Conservation (phyloP, 331 rosid species). For the Pyracantha coccinea region DNA sequence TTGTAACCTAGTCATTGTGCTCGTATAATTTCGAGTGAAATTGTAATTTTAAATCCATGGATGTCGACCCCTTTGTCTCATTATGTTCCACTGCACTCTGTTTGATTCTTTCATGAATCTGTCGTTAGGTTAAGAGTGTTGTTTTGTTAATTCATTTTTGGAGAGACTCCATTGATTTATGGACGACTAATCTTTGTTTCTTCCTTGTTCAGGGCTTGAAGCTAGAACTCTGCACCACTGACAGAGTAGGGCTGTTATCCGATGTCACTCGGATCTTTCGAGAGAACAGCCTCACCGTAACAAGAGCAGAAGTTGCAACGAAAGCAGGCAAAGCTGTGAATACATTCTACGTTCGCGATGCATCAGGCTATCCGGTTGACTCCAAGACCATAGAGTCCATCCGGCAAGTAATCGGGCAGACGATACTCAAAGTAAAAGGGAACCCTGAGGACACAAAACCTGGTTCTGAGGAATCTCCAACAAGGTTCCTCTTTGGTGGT, state of each 20-base stretch:
- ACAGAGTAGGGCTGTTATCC: constrained; percentile 86
- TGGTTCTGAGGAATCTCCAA: constrained; percentile 65
- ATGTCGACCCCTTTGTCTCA: not conserved
- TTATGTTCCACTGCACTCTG: constrained; percentile 5
- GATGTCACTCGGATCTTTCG: constrained; percentile 89
- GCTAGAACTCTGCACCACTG: constrained; percentile 91
- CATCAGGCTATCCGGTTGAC: constrained; percentile 77
- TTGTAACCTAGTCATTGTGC: not conserved
- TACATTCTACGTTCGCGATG: constrained; percentile 82
- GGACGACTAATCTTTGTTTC: constrained; percentile 19
- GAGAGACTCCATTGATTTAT: not conserved
- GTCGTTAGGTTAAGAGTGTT: not conserved
- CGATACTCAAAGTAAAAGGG: constrained; percentile 92
- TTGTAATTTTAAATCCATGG: not conserved
- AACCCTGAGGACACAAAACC: constrained; percentile 50
- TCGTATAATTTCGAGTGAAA: not conserved
- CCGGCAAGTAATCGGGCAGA: constrained; percentile 72
- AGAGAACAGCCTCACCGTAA: constrained; percentile 90
- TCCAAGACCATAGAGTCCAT: constrained; percentile 77
- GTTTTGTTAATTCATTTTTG: constrained; percentile 4
- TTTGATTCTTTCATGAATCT: not conserved
- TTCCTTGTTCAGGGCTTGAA: constrained; percentile 68
- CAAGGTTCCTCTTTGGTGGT: constrained; percentile 84
- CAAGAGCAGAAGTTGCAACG: constrained; percentile 88
- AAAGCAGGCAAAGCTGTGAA: constrained; percentile 89